Evolutionary conservation across 495 filamentous ascomycete genomes (phyloP), one percentile per base, ranked within the genome.

Genomic region (Cetradonia linearis): DNA sequence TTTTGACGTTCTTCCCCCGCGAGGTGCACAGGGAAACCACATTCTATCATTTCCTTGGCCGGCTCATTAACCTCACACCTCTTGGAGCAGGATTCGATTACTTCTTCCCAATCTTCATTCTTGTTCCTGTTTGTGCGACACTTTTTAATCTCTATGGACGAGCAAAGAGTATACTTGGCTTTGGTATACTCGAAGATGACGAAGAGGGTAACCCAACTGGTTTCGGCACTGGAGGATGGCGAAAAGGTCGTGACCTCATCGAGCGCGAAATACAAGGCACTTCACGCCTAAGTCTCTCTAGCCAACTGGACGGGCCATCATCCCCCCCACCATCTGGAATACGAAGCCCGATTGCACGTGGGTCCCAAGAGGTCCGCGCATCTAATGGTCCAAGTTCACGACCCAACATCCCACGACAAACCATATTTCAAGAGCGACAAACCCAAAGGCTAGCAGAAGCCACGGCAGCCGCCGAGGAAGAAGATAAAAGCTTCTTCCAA

Each of bases 231-330:
- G 88, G 87, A 27, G 83, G 85, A 18, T 98, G 93, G 93, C 78
- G 91, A 37, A 93, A 98, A 74, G 93, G 93, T 16, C 80, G 88
- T n/a, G 89, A 90, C 33, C 78, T 98, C 14, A 96, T 98, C 61
- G 89, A 96, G 61, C 83, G 91, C 16, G 93, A 98, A 68, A 69
- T 94, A 20, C 82, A 86, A 54, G 86, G 85, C 0, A 67, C 77
- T 50, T 77, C 74, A n/a, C 78, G 78, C 20, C 68, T 83, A 13
- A 74, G 76, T 8, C 75, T 74, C 8, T 70, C 75, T 37, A 67
- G 70, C 6, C 70, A 72, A n/a, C 66, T 60, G 49, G 65, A 56
- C 8, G 65, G 54, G n/a, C 14, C 47, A 28, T 49, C 54, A 18
- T 64, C 65, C 23, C 58, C 46, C 18, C 36, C 49, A 25, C 38